Conservation (phyloP, 176 grass and related monocot genomes). For the Oryza coarctata region DNA sequence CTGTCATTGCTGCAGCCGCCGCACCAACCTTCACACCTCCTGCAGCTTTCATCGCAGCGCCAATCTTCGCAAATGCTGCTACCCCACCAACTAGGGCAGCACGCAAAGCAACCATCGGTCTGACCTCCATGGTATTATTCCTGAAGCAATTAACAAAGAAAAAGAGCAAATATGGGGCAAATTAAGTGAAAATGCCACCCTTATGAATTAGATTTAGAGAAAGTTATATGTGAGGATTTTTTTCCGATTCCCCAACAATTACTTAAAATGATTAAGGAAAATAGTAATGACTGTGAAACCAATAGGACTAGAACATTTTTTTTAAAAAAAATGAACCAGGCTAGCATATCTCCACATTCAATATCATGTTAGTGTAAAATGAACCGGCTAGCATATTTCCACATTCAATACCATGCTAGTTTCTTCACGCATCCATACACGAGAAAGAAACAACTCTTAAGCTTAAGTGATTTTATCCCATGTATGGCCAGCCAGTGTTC, state of each 20-base stretch:
- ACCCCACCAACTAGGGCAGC: slow-evolving; percentile 81
- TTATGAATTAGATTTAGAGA: slow-evolving; percentile 1
- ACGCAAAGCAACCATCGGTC: slow-evolving; percentile 79
- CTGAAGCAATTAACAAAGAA: slow-evolving; percentile 27
- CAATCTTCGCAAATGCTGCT: slow-evolving; percentile 81
- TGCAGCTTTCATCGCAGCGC: slow-evolving; percentile 72
- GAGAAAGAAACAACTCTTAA: neutral
- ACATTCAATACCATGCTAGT: too few relatives aligned
- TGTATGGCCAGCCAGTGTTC: neutral
- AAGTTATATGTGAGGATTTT: neutral
- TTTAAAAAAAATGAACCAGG: neutral
- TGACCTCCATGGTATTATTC: slow-evolving; percentile 59
- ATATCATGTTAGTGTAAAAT: too few relatives aligned
- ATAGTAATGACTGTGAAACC: neutral
- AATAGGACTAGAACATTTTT: neutral
- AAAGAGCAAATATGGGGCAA: slow-evolving; percentile 15
- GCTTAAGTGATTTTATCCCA: neutral
- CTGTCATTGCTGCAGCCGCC: slow-evolving; percentile 70
- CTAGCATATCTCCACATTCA: too few relatives aligned
- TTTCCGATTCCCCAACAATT: neutral
- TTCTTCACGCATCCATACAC: neutral
- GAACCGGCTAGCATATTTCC: too few relatives aligned
- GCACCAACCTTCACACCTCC: slow-evolving; percentile 75
- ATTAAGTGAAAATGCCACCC: neutral
- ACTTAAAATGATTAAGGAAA: neutral